Base-by-base conservation (phyloP, 2,329 filamentous ascomycete genomes). In the Nothopassalora personata region DNA sequence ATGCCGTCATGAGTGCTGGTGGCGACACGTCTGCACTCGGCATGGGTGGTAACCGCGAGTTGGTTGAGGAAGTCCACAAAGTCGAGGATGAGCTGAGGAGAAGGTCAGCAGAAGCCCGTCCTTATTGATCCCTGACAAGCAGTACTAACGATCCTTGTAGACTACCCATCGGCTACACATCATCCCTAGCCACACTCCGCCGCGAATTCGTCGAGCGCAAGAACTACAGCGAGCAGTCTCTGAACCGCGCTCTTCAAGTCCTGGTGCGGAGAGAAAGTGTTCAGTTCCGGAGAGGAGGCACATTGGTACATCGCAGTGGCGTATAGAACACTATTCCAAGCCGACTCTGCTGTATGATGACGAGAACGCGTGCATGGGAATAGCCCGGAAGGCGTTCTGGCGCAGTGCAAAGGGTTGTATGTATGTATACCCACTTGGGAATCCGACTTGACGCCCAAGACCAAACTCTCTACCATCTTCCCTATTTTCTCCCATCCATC, bases 91-190 rank as follows among this genome's bases (percentile, higher is more conserved):
- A 97, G 78, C 79, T 99, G 54, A 87, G 90, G 76, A 84, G 91
- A 58, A 83, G 93, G 28, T 66, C 60, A 39, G 63, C 60, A 50
- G 36, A 28, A 39, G 1, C 5, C 23, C 23, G 4, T n/a, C 15
- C 27, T n/a, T 7, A 36, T 9, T 6, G 5, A 10, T n/a, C 30
- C n/a, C 28, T 23, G 18, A 27, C 8, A 46, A 1, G 33, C 58
- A 47, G 33, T 60, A 47, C 64, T 67, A 50, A 63, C 57, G 10
- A 23, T n/a, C 23, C 23, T 8, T 23, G 3, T 43, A 68, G 72
- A 56, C 78, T 99, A 67, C 92, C 94, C 0, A 94, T 99, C 66
- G 94, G 94, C 19, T 99, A 93, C 90, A 94, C 89, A 70, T 96
- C 93, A 1, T 96, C 89, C 70, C 75, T 97, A 59, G 89, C 90